These are phyloP conservation scores for Ilex asprella DNA, from an alignment of 257 asterid genomes.

Conservation along the genomic window DNA sequence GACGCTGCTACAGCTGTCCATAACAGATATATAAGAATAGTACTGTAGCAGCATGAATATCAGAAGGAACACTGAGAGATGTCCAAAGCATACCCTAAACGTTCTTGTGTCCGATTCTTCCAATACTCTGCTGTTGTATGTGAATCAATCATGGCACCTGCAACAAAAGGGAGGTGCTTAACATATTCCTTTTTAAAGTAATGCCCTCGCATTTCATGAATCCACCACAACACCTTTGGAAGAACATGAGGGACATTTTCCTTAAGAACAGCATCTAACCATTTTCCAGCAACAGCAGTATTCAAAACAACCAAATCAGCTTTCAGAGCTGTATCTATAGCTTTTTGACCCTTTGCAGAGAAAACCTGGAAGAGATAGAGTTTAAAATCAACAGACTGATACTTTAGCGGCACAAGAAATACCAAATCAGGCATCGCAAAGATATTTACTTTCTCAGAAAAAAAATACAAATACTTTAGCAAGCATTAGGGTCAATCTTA, in stretches of 20 bases:
- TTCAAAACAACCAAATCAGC: conserved; percentile 82
- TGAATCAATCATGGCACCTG: conserved; percentile 99
- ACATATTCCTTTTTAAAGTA: conserved; percentile 93
- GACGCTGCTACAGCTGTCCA: too few species aligned
- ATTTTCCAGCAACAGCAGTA: conserved; percentile 97
- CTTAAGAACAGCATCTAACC: conserved; percentile 87
- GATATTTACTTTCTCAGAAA: too few species aligned
- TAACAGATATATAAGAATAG: too few species aligned
- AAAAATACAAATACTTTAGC: too few species aligned
- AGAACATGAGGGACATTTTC: conserved; percentile 66
- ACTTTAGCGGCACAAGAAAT: too few species aligned
- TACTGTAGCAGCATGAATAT: too few species aligned
- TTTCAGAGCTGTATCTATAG: conserved; percentile 71
- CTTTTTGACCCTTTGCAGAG: conserved; percentile 68
- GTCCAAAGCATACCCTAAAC: conserved; percentile 51
- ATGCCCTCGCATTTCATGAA: conserved; percentile 99
- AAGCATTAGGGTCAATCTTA: too few species aligned
- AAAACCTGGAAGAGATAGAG: conserved; percentile 37
- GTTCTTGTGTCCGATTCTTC: conserved; percentile 77
- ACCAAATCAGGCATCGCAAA: too few species aligned
- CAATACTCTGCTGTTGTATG: conserved; percentile 84
- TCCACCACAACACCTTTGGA: conserved; percentile 99
- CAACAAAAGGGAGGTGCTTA: conserved; percentile 97
- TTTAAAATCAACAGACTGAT: not conserved
- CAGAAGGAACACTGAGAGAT: not conserved